phyloP scores from a whole-genome alignment of 1,284 basidiomycete species.

The Kalmanozyma brasiliensis region DNA sequence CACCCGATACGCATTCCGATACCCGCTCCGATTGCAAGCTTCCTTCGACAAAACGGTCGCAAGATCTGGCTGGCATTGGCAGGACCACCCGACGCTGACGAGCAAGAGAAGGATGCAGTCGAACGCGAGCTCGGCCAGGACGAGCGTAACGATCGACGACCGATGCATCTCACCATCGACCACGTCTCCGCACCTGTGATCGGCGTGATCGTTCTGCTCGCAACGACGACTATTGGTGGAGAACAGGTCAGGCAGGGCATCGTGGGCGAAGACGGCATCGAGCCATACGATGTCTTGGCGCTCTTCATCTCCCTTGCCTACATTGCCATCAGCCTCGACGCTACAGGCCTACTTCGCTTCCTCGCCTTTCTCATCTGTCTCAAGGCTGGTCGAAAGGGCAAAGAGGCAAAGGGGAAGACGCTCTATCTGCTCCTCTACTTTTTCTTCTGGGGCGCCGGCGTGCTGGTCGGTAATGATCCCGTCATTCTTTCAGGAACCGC shows the following conservation, averaged over 20 bases:
- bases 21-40: constrained; percentile 27
- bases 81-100: constrained; percentile 18
- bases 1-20: constrained; percentile 56
- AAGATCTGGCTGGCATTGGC: constrained; percentile 28
- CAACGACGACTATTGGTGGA: constrained; percentile 78
- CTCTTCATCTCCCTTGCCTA: constrained; percentile 93
- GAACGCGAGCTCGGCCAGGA: constrained; percentile 13
- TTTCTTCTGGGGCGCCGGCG: constrained; percentile 81
- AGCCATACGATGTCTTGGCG: constrained; percentile 92
- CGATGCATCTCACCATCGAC: constrained; percentile 41
- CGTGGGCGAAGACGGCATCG: constrained; percentile 78
- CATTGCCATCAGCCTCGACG: constrained; percentile 90
- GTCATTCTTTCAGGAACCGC: constrained; percentile 75
- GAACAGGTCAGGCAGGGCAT: constrained; percentile 76
- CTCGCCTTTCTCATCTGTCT: constrained; percentile 72
- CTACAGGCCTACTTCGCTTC: constrained; percentile 85
- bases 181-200: constrained; percentile 74
- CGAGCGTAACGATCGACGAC: not conserved
- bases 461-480: constrained; percentile 82
- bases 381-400: constrained; percentile 48
- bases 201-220: constrained; percentile 82
- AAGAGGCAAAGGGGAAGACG: constrained; percentile 68
- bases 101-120: constrained; percentile 30
- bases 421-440: constrained; percentile 83
- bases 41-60: constrained; percentile 4